phyloP scores from a whole-genome alignment of 176 grass and related monocot species.

The Oryza nivara region DNA sequence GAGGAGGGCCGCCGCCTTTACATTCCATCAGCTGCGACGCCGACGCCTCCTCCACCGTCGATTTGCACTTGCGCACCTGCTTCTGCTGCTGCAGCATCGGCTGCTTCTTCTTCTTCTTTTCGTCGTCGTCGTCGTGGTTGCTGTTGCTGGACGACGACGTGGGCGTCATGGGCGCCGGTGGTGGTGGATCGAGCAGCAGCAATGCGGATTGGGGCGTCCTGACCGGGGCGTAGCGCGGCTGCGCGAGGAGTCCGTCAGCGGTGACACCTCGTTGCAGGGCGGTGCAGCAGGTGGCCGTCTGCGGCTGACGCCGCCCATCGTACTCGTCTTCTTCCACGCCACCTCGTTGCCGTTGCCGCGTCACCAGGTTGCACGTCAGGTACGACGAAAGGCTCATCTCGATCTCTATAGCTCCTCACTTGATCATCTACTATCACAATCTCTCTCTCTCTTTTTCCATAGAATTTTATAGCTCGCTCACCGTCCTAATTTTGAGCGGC shows the following conservation, averaged over 20 bases:
- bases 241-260: slow-evolving; percentile 7
- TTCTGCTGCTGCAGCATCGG: too few species aligned
- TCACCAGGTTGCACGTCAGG: slow-evolving; percentile 47
- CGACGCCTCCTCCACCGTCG: slow-evolving; percentile 33
- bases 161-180: not conserved
- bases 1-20: slow-evolving; percentile 26
- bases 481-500: too few species aligned
- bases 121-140: not conserved
- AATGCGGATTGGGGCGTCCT: slow-evolving; percentile 18
- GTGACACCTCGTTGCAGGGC: slow-evolving; percentile 49
- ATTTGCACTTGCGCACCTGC: slow-evolving; percentile 54
- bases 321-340: not conserved
- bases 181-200: too few species aligned
- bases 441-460: too few species aligned
- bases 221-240: slow-evolving; percentile 42
- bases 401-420: too few species aligned
- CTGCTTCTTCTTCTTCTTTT: too few species aligned
- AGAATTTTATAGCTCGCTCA: too few species aligned
- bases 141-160: too few species aligned
- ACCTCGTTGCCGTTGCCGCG: not conserved
- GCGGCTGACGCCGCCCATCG: slow-evolving; percentile 36
- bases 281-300: slow-evolving; percentile 57
- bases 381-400: slow-evolving; percentile 45
- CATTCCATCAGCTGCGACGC: too few species aligned
- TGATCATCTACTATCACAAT: too few species aligned